Base-by-base conservation (phyloP, 176 grass and related monocot genomes). In the Musa beccarii region DNA sequence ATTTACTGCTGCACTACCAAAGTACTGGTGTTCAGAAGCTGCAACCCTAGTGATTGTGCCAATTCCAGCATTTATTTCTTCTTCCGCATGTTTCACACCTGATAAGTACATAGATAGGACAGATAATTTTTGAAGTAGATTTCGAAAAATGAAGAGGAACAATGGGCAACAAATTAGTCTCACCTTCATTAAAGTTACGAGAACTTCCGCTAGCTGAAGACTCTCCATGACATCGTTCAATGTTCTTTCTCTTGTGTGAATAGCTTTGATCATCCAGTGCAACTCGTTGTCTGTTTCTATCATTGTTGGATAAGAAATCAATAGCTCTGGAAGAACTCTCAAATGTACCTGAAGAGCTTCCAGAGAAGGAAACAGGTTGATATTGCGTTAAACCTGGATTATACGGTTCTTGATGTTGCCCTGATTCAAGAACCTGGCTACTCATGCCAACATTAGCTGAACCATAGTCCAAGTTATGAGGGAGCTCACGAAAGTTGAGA, bases 231-330 rank as follows among this genome's bases (percentile, higher is more conserved):
- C 9, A 28, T 72, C 8, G 57, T n/a, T 73, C 69, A 13, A 80
- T 64, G 19, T 25, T 80, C 56, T 80, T 80, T 80, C 79, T 73
- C 56, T 80, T 80, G 69, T 19, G 21, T 24, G 69, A 80, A 11
- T 11, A 73, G 69, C 9, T n/a, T 20, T 49, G 29, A 51, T 28
- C 34, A 51, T 51, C 54, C 21, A 20, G 22, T 21, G 34, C 19
- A 29, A 43, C 66, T 43, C 9, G 26, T 59, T 70, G 77, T 59
- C 77, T 56, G 3, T 23, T 19, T 56, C 77, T 53, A 79, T 11
- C 51, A 59, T 57, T 53, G 13, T 69, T 34, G 26, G 66, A 57
- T 2, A 79, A 79, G 11, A 79, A 59, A 15, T 70, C 26, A 79
- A 70, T 21, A 10, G 8, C 66, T 19, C 24, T 79, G 17, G 53